A percentile compares a stretch with the other conserved stretches of the same genome.
Evolutionary conservation across 306 rosid genomes (phyloP).

Genomic region (Glycyrrhiza uralensis): DNA sequence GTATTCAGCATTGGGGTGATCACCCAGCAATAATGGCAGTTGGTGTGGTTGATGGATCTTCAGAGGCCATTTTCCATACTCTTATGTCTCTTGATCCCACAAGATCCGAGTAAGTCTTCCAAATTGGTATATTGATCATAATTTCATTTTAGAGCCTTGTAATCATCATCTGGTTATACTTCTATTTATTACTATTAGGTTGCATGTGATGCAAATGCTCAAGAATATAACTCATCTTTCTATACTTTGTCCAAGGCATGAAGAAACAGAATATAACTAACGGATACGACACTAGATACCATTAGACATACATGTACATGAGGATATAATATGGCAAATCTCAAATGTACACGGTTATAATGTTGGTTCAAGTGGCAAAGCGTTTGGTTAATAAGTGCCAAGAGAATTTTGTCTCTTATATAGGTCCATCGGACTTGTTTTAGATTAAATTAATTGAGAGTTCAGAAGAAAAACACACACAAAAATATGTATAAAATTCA

Average conservation of each 20-base stretch:
- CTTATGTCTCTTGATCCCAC: constrained; percentile 81
- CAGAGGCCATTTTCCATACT: constrained; percentile 79
- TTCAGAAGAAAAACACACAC: too few relatives aligned
- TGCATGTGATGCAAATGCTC: background rate
- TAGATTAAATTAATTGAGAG: too few relatives aligned
- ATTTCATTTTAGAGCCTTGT: background rate
- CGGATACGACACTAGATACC: background rate
- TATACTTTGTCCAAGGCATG: background rate
- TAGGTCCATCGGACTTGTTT: too few relatives aligned
- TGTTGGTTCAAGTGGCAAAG: too few relatives aligned
- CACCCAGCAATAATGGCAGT: constrained; percentile 92
- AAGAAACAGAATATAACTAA: background rate
- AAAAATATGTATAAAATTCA: too few relatives aligned
- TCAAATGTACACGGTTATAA: too few relatives aligned
- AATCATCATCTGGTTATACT: too few relatives aligned
- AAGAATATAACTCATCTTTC: background rate
- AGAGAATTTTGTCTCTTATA: too few relatives aligned
- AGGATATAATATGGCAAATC: too few relatives aligned
- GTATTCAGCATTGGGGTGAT: constrained; percentile 74
- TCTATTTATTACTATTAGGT: too few relatives aligned
- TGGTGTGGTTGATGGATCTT: constrained; percentile 76
- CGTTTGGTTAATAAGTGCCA: too few relatives aligned
- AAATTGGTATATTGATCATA: background rate
- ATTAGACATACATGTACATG: too few relatives aligned
- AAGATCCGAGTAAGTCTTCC: constrained; percentile 74